Evolutionary conservation across 2,329 filamentous ascomycete genomes (phyloP).

Genomic region (Fusarium haematococcum): DNA sequence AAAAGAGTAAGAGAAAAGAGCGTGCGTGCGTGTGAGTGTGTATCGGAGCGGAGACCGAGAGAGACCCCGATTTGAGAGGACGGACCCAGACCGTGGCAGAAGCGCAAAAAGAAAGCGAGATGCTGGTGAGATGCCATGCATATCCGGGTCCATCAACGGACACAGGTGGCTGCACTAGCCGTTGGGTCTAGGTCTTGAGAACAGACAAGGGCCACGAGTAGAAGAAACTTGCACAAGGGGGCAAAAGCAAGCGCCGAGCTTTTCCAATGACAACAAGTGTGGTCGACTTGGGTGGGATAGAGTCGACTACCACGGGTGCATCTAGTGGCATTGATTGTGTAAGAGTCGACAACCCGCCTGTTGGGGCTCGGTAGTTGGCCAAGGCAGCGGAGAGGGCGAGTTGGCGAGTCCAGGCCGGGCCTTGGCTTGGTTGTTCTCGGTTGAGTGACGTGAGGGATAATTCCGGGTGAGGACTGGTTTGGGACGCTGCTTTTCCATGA

Average conservation of each 20-base stretch:
- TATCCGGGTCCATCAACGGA: slow-evolving; percentile 44
- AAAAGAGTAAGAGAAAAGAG: slow-evolving; percentile 22
- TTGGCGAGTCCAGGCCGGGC: slow-evolving; percentile 25
- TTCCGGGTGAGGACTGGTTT: slow-evolving; percentile 31
- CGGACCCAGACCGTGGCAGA: slow-evolving; percentile 33
- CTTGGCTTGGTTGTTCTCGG: slow-evolving; percentile 30
- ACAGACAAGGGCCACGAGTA: slow-evolving; percentile 35
- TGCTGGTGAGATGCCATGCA: slow-evolving; percentile 47
- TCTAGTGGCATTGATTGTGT: slow-evolving; percentile 23
- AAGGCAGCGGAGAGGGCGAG: slow-evolving; percentile 25
- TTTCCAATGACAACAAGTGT: slow-evolving; percentile 33
- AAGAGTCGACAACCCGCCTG: slow-evolving; percentile 13
- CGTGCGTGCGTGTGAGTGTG: slow-evolving; percentile 20
- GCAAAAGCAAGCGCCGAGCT: slow-evolving; percentile 21
- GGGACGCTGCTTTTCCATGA: slow-evolving; percentile 40
- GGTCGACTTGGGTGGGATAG: slow-evolving; percentile 18
- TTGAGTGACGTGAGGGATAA: slow-evolving; percentile 45
- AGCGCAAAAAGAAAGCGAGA: slow-evolving; percentile 30
- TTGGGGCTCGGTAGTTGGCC: slow-evolving; percentile 25
- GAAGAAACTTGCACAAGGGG: slow-evolving; percentile 37
- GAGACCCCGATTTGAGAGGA: slow-evolving; percentile 34
- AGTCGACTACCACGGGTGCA: slow-evolving; percentile 10
- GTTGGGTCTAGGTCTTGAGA: slow-evolving; percentile 37
- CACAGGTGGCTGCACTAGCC: slow-evolving; percentile 49
- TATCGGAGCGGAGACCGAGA: slow-evolving; percentile 36